Conservation (phyloP, 192 early-diverging fungal genomes). For the Bifiguratus adelaidae region DNA sequence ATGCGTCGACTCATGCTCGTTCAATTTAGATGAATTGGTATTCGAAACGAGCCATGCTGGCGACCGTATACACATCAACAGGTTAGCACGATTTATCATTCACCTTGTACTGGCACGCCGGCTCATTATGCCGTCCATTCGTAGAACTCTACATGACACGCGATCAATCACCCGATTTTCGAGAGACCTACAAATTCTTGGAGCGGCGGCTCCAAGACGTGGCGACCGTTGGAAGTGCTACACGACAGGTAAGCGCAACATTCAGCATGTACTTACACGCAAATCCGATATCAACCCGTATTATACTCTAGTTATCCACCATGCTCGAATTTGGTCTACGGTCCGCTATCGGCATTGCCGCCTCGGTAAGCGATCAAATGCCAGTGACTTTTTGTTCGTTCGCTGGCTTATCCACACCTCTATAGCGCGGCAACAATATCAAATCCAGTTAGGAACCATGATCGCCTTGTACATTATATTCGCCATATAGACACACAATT, state of each 20-base stretch:
- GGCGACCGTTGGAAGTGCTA: constrained; percentile 38
- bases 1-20: no score
- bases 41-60: constrained; percentile 67
- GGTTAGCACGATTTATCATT: constrained; percentile 9
- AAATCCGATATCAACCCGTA: not conserved
- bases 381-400: not conserved
- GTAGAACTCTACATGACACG: constrained; percentile 88
- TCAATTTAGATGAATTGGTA: constrained; percentile 95
- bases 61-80: constrained; percentile 75
- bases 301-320: constrained; percentile 10
- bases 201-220: constrained; percentile 68
- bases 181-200: constrained; percentile 69
- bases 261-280: not conserved
- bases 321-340: constrained; percentile 31
- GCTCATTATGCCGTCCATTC: constrained; percentile 1
- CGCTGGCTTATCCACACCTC: no score
- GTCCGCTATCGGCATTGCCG: constrained; percentile 26
- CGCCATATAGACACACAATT: no score
- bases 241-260: constrained; percentile 23
- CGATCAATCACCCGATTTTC: constrained; percentile 65
- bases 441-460: no score
- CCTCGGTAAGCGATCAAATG: constrained; percentile 25
- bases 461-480: no score
- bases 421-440: constrained; percentile 5
- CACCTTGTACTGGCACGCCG: not conserved